Evolutionary conservation across 495 filamentous ascomycete genomes (phyloP).

Genomic region (Penicillium daleae): DNA sequence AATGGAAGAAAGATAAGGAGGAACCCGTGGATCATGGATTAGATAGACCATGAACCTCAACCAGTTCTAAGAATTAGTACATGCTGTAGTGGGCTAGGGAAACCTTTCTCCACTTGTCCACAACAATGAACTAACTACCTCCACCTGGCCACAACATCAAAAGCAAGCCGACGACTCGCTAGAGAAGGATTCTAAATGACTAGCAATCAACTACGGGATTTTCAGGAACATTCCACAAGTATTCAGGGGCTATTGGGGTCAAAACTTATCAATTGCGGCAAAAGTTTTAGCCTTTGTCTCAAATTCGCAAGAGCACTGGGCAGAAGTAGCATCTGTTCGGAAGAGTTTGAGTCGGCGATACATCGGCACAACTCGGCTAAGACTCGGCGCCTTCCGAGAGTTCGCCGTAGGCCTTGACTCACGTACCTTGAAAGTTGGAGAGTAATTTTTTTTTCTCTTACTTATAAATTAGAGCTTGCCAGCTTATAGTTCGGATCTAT

Average conservation of each 20-base stretch:
- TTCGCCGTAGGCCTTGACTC: not conserved
- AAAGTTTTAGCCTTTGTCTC: not conserved
- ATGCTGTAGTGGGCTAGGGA: not conserved
- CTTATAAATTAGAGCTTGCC: not conserved
- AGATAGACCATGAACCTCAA: not conserved
- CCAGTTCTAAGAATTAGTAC: not conserved
- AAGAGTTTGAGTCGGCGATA: not conserved
- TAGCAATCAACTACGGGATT: not conserved
- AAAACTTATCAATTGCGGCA: not conserved
- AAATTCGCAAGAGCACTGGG: not conserved
- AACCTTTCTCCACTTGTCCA: not conserved
- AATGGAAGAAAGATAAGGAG: not conserved
- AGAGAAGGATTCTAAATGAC: not conserved
- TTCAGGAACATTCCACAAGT: not conserved
- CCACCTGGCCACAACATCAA: not conserved
- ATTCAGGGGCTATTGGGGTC: not conserved
- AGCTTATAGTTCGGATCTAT: not conserved
- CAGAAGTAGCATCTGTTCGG: not conserved
- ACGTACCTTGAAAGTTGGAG: not conserved
- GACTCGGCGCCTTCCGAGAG: slow-evolving; percentile 3
- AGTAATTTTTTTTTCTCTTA: not conserved
- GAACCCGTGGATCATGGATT: not conserved
- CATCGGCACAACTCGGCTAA: slow-evolving; percentile 4
- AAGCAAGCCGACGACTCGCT: not conserved
- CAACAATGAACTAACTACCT: not conserved